Conservation (phyloP, 768 basidiomycete genomes). For the Pholiota microspora region DNA sequence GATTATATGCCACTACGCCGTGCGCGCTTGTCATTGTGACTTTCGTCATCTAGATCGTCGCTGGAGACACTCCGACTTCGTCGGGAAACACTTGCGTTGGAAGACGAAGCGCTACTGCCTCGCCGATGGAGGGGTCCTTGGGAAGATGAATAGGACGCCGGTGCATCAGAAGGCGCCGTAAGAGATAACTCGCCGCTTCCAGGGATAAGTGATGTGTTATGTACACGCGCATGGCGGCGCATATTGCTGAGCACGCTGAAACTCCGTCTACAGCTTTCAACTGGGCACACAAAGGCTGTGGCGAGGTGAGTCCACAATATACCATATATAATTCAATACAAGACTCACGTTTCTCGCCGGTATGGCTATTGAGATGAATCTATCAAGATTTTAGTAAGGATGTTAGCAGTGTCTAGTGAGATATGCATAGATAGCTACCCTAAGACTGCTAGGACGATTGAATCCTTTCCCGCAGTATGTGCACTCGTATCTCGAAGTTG, state of each 20-base stretch:
- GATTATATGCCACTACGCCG: slow-evolving; percentile 15
- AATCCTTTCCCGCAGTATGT: slow-evolving; percentile 79
- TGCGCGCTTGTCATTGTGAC: slow-evolving; percentile 28
- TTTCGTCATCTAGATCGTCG: slow-evolving; percentile 25
- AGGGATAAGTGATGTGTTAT: slow-evolving; percentile 26
- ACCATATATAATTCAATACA: slow-evolving; percentile 11
- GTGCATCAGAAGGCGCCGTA: neutral
- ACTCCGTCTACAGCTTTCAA: slow-evolving; percentile 72
- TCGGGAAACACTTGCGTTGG: slow-evolving; percentile 36
- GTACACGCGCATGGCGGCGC: slow-evolving; percentile 81
- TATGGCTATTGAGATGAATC: slow-evolving; percentile 86
- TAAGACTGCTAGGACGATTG: slow-evolving; percentile 80
- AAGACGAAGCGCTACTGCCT: slow-evolving; percentile 38
- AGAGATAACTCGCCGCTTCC: neutral
- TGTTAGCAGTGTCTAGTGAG: slow-evolving; percentile 1
- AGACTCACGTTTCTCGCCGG: slow-evolving; percentile 77
- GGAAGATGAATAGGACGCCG: slow-evolving; percentile 11
- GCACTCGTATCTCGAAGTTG: slow-evolving; percentile 67
- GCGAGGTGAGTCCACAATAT: neutral
- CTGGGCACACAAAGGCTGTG: slow-evolving; percentile 73
- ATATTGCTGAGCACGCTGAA: slow-evolving; percentile 90
- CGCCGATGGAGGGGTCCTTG: slow-evolving; percentile 31
- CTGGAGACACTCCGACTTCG: slow-evolving; percentile 38
- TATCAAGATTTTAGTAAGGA: slow-evolving; percentile 27
- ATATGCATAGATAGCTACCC: slow-evolving; percentile 38